Base-by-base conservation (phyloP, 2,329 filamentous ascomycete species). In the Waltergamsia citrina region DNA sequence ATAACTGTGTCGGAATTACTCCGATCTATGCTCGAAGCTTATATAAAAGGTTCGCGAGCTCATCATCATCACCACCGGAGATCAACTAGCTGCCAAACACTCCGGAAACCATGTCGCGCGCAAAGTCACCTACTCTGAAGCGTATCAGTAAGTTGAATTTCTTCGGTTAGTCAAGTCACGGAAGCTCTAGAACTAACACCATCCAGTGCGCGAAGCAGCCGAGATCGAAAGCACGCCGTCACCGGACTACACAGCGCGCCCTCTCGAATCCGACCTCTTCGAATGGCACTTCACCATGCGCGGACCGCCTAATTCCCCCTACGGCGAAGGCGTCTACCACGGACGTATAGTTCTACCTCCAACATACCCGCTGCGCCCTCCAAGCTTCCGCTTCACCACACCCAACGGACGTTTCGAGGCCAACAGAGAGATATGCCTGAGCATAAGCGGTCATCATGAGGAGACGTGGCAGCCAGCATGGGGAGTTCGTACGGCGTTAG, bases 251-350 rank as follows among this genome's bases (percentile, higher is more conserved):
- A 76, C 81, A 46, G 92, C 90, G 26, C 69, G 79, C 4, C 92
- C 92, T 0, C 75, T 90, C 41, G 90, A 96, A 53, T 69, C 76
- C 21, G 87, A 96, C 59, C 78, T 98, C 35, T 94, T 94, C 62
- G 88, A 96, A 61, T 98, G 92, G 92, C 92, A 98, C 65, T 98
- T 96, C 62, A 98, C 92, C 0, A 70, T 98, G n/a, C 78, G 81
- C 33, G 92, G 92, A 0, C 88, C 90, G 0, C 90, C 90, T 0
- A 67, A 74, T 21, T 88, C 86, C 0, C 75, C 80, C 24, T 95
- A 88, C 61, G 75, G 77, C 29, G 65, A 69, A 21, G 92, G 92
- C 31, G 74, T 95, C 50, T 98, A 96, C 65, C 92, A 98, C 60
- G 92, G 92, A 38, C 86, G 90, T 51, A 96, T 98, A 54, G 74